Evolutionary conservation across 2,329 filamentous ascomycete species (phyloP).

Genomic region (Didymellaceae sp.): DNA sequence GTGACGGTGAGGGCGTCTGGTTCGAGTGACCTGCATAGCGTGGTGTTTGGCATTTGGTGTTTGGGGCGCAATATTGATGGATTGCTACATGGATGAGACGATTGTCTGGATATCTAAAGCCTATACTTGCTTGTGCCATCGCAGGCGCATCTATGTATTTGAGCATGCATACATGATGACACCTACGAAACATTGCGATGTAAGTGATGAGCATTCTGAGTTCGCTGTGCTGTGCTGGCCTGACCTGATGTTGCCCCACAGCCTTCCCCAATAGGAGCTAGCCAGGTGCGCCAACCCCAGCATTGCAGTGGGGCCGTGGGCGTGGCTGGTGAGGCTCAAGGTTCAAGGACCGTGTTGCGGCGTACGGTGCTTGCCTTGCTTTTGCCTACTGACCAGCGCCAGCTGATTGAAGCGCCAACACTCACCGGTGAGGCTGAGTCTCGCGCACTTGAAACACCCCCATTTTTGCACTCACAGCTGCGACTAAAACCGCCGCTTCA

Average conservation of each 20-base stretch:
- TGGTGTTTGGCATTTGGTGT: constrained; percentile 45
- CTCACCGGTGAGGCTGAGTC: background rate
- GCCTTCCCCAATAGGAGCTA: background rate
- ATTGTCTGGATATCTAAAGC: constrained; percentile 13
- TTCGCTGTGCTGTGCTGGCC: too few relatives aligned
- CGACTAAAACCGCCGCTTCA: background rate
- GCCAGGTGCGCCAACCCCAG: constrained; percentile 11
- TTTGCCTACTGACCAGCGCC: background rate
- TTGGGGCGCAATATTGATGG: constrained; percentile 19
- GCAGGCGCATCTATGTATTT: background rate
- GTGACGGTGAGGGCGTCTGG: constrained; percentile 15
- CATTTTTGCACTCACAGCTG: background rate
- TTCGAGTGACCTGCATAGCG: constrained; percentile 46
- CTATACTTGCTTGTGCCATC: constrained; percentile 9
- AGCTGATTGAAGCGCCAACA: too few relatives aligned
- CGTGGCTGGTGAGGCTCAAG: constrained; percentile 8
- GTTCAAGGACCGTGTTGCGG: background rate
- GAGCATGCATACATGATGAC: background rate
- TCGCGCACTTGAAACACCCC: too few relatives aligned
- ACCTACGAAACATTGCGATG: background rate
- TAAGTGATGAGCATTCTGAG: background rate
- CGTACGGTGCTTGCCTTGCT: too few relatives aligned
- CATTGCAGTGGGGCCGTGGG: constrained; percentile 8
- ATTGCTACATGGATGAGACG: constrained; percentile 11
- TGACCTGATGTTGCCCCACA: too few relatives aligned